Conservation (phyloP, 768 basidiomycete species). For the Amanita jacksonii region DNA sequence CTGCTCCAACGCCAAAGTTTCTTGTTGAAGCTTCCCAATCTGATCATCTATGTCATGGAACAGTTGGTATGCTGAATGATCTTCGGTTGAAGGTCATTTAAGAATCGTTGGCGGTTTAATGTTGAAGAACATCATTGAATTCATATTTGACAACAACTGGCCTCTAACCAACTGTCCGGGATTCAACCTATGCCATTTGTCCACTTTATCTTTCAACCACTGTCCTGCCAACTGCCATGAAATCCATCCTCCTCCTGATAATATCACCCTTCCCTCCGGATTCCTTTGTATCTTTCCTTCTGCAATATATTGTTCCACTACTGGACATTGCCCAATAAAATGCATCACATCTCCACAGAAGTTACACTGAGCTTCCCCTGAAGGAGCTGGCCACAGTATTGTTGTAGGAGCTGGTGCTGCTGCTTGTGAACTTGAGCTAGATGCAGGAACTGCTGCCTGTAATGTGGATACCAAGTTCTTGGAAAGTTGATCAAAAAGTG, state of each 20-base stretch:
- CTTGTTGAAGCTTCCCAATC: too few species aligned
- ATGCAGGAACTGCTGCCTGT: too few species aligned
- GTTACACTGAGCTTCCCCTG: constrained; percentile 11
- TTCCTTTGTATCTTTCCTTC: constrained; percentile 17
- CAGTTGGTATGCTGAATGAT: too few species aligned
- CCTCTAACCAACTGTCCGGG: constrained; percentile 9
- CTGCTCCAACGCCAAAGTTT: too few species aligned
- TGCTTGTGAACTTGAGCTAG: too few species aligned
- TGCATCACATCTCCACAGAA: constrained; percentile 16
- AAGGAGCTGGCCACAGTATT: constrained; percentile 15
- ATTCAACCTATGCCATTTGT: constrained; percentile 13
- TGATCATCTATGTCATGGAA: too few species aligned
- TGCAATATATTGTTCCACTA: constrained; percentile 12
- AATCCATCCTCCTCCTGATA: not conserved
- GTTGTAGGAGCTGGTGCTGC: not conserved
- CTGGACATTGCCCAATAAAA: constrained; percentile 16
- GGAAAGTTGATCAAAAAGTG: too few species aligned
- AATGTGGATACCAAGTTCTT: too few species aligned
- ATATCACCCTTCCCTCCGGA: constrained; percentile 15
- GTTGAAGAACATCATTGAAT: too few species aligned
- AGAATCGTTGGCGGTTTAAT: too few species aligned
- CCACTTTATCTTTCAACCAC: constrained; percentile 9
- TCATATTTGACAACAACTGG: too few species aligned
- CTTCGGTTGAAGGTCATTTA: too few species aligned
- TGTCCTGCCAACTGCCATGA: constrained; percentile 11